Conservation (phyloP, 495 filamentous ascomycete genomes). For the Talaromyces ruber region DNA sequence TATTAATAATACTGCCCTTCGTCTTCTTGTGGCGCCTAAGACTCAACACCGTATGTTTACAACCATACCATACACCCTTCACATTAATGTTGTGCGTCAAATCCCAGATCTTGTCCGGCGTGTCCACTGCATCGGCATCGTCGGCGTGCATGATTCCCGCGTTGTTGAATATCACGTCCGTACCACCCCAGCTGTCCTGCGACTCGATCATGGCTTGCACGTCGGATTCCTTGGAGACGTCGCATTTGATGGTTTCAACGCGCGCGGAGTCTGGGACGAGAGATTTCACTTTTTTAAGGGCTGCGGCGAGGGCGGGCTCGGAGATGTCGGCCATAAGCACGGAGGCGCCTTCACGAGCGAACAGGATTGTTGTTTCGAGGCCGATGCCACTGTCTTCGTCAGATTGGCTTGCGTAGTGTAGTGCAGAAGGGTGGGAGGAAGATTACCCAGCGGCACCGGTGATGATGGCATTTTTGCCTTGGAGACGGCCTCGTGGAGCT, state of each 20-base stretch:
- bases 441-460: constrained; percentile 87
- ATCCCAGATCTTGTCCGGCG: constrained; percentile 90
- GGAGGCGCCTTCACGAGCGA: constrained; percentile 80
- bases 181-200: constrained; percentile 79
- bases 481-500: constrained; percentile 47
- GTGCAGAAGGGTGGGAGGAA: background rate
- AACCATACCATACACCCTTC: constrained; percentile 96
- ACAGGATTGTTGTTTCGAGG: constrained; percentile 88
- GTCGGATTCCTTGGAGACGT: constrained; percentile 64
- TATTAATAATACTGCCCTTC: constrained; percentile 83
- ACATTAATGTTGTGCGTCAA: constrained; percentile 92
- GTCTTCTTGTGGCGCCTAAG: constrained; percentile 74
- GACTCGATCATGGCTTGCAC: constrained; percentile 62
- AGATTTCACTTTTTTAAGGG: constrained; percentile 58
- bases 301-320: constrained; percentile 58
- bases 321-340: constrained; percentile 85
- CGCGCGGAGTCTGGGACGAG: constrained; percentile 54
- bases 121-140: constrained; percentile 78
- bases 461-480: constrained; percentile 88
- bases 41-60: constrained; percentile 82
- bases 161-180: constrained; percentile 97
- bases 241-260: constrained; percentile 54
- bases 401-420: background rate
- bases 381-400: constrained; percentile 68
- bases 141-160: constrained; percentile 94